These are phyloP conservation scores for Cystoderma amianthinum DNA, from an alignment of 768 basidiomycete species.

Conservation along the genomic window DNA sequence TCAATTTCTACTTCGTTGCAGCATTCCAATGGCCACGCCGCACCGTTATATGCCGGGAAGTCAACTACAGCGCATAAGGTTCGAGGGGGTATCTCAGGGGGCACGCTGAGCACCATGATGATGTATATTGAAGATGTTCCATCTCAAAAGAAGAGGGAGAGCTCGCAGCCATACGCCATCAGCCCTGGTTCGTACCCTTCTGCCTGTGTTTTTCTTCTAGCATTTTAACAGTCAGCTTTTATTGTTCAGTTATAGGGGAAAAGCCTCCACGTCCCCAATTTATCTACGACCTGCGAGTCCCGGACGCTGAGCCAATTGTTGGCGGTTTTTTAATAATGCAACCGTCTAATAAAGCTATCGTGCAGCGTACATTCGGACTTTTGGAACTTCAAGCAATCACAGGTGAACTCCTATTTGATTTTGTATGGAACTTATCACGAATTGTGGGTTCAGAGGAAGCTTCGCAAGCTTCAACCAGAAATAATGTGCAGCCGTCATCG, in stretches of 20 bases:
- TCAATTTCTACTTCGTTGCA: constrained; percentile 10
- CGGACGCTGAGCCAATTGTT: constrained; percentile 20
- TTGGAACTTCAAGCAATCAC: constrained; percentile 24
- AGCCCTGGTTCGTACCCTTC: constrained; percentile 41
- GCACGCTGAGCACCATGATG: constrained; percentile 45
- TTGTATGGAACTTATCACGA: not conserved
- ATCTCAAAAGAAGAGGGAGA: constrained; percentile 22
- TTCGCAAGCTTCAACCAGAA: not conserved
- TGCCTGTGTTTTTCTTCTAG: not conserved
- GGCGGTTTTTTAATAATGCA: constrained; percentile 37
- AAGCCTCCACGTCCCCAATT: constrained; percentile 15
- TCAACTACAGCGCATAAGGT: constrained; percentile 50
- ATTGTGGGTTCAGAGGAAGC: not conserved
- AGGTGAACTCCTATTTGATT: constrained; percentile 6
- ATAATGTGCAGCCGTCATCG: not conserved
- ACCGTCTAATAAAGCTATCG: constrained; percentile 29
- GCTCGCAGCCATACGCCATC: constrained; percentile 23
- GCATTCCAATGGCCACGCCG: constrained; percentile 3
- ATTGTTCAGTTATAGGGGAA: constrained; percentile 16
- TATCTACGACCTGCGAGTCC: constrained; percentile 30
- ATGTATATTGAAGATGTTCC: constrained; percentile 29
- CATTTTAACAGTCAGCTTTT: constrained; percentile 1
- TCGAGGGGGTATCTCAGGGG: constrained; percentile 53
- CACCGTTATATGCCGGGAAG: constrained; percentile 22
- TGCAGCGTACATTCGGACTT: constrained; percentile 41